Evolutionary conservation across 352 stramenopile genomes (phyloP).

Genomic region (Blastocystis sp.): DNA sequence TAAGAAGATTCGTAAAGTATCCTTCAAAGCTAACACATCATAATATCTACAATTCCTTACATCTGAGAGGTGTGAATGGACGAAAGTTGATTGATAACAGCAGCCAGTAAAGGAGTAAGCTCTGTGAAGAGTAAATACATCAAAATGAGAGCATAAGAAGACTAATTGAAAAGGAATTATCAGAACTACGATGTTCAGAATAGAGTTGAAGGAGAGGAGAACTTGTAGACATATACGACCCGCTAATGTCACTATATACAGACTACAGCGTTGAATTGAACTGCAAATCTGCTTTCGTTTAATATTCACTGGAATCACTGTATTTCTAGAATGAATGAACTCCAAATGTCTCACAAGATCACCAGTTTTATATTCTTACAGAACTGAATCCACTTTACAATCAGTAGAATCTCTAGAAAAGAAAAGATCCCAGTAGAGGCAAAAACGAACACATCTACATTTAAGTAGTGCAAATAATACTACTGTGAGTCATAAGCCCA

Average conservation of each 20-base stretch:
- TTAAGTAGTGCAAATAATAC: not conserved
- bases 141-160: not conserved
- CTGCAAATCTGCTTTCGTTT: conserved; percentile 7
- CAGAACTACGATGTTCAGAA: not conserved
- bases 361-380: not conserved
- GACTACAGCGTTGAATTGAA: not conserved
- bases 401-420: not conserved
- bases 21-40: conserved; percentile 4
- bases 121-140: conserved; percentile 30
- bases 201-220: not conserved
- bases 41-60: not conserved
- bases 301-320: conserved; percentile 4
- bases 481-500: not conserved
- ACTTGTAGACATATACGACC: not conserved
- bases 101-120: not conserved
- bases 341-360: not conserved
- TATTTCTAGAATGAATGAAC: not conserved
- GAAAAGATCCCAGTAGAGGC: not conserved
- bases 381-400: conserved; percentile 13
- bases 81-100: not conserved
- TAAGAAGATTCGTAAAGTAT: conserved; percentile 7
- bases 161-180: not conserved
- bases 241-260: not conserved
- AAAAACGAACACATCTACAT: not conserved
- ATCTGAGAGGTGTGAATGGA: not conserved